Base-by-base conservation (phyloP, 495 filamentous ascomycete species). In the Cryomyces minteri region DNA sequence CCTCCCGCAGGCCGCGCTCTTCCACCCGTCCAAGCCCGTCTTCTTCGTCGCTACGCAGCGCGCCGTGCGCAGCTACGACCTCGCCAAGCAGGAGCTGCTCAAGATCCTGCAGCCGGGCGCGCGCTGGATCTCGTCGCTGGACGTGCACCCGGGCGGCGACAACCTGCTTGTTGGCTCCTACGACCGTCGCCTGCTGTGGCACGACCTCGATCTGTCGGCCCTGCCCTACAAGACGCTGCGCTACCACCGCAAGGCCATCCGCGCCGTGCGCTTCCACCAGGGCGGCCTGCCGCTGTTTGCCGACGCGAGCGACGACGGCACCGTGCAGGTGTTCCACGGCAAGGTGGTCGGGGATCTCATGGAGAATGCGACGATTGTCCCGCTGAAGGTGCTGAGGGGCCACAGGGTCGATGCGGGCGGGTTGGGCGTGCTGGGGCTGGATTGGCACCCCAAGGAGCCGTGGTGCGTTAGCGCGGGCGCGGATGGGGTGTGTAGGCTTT, bases 11-110 rank as follows among this genome's bases (percentile, higher is more conserved):
- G 80, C 81, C 6, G 86, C 83, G 5, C 79, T 83, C 46, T 98
- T 98, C 76, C 90, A 98, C 59, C 92, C 90, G 5, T 82, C 78
- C 41, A 78, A 87, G 44, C 87, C 92, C 4, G 76, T 92, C 43
- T 84, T 98, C 62, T 95, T 96, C 53, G 85, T 98, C 36, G 90
- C 90, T 14, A 96, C 92, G 29, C 87, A 92, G 59, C 81, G 85
- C 43, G 79, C 80, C 32, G 82, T 98, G 54, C 82, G 90, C 40
- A 81, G 77, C 52, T 98, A 96, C 64, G 88, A 98, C 59, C 73
- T 98, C 31, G 77, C 84, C 39, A 79, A 76, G 55, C 86, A 94
- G 59, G 76, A 88, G 47, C 75, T 95, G 25, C 68, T 93, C 61
- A 90, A 93, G 67, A 83, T 84, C 49, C 69, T 96, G 41, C 83